Evolutionary conservation across 164 flowering plant genomes (phyloP).

Genomic region (Liriodendron chinense): DNA sequence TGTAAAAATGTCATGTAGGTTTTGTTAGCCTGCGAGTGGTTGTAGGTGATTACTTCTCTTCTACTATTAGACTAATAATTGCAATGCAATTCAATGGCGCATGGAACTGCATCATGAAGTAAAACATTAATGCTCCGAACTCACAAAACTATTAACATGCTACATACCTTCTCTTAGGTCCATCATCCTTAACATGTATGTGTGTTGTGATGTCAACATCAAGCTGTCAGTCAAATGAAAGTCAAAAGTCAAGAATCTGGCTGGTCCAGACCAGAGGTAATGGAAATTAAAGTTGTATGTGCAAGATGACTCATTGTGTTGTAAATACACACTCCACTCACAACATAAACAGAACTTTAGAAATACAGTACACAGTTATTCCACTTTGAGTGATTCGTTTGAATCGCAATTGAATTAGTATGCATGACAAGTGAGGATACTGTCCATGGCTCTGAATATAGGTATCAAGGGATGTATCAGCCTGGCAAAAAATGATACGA

Average conservation of each 20-base stretch:
- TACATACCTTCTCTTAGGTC: slow-evolving; percentile 83
- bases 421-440: not conserved
- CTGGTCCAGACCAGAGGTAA: not conserved
- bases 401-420: not conserved
- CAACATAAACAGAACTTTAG: not conserved
- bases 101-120: not conserved
- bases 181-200: slow-evolving; percentile 77
- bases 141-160: not conserved
- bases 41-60: not conserved
- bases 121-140: not conserved
- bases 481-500: no score
- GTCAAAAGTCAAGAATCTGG: slow-evolving; percentile 5
- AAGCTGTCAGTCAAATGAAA: slow-evolving; percentile 41
- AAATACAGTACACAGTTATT: not conserved
- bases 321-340: not conserved
- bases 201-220: slow-evolving; percentile 90
- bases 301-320: not conserved
- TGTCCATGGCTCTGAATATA: not conserved
- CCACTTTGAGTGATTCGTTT: not conserved
- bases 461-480: no score
- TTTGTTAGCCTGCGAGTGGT: not conserved
- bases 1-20: no score
- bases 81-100: not conserved
- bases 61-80: not conserved
- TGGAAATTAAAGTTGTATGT: not conserved